phyloP scores from a whole-genome alignment of 2,329 filamentous ascomycete species.

The Cordyceps cicadae region DNA sequence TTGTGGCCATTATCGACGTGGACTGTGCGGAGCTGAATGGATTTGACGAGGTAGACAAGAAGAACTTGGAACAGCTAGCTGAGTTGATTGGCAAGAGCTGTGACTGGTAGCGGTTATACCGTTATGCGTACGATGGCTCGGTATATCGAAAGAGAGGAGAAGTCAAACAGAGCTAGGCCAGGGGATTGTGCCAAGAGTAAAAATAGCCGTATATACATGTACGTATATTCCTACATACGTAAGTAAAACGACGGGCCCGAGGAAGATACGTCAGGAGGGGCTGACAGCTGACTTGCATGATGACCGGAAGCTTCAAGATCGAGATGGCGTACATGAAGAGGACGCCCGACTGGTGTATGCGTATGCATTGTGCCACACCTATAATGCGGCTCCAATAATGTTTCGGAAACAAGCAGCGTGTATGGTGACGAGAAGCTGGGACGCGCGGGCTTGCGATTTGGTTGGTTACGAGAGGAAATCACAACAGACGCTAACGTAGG shows the following conservation, averaged over 20 bases:
- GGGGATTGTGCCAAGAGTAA: not conserved
- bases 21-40: conserved; percentile 62
- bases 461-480: not conserved
- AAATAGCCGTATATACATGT: not conserved
- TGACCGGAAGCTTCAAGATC: not conserved
- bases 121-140: not conserved
- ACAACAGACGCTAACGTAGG: too few species aligned
- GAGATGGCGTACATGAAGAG: not conserved
- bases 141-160: not conserved
- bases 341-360: not conserved
- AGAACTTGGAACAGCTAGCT: conserved; percentile 58
- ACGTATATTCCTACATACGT: not conserved
- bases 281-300: conserved; percentile 1
- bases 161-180: not conserved
- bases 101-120: conserved; percentile 47
- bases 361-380: not conserved
- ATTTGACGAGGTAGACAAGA: conserved; percentile 61
- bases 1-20: conserved; percentile 71
- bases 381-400: not conserved
- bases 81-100: conserved; percentile 50
- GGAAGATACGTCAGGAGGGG: not conserved
- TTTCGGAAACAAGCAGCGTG: not conserved
- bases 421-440: not conserved
- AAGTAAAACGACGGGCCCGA: not conserved
- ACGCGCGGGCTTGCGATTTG: conserved; percentile 1